Evolutionary conservation across 164 flowering plant genomes (phyloP).

Genomic region (Nelumbo lutea): DNA sequence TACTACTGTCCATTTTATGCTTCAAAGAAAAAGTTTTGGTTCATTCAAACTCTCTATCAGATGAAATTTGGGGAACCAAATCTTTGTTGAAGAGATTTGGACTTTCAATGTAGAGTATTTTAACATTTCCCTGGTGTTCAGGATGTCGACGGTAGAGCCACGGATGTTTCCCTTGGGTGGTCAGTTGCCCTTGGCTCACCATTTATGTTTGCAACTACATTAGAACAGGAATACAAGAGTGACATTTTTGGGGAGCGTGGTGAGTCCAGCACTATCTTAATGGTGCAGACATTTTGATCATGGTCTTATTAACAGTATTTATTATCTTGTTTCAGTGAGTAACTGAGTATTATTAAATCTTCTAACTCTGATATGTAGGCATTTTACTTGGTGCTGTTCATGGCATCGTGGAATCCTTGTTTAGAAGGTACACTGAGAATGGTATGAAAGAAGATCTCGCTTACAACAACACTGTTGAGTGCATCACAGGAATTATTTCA

Average conservation of each 20-base stretch:
- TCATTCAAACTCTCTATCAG: not conserved
- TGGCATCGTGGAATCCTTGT: constrained; percentile 87
- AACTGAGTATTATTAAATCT: not conserved
- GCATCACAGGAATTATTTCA: constrained; percentile 77
- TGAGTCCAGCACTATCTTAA: constrained; percentile 20
- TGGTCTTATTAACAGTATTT: not conserved
- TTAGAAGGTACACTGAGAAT: constrained; percentile 83
- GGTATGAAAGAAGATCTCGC: constrained; percentile 90
- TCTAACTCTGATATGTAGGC: constrained; percentile 37
- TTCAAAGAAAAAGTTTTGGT: too few species aligned
- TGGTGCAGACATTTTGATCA: too few species aligned
- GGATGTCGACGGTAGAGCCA: constrained; percentile 98
- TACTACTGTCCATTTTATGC: not conserved
- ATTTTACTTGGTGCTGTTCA: constrained; percentile 96
- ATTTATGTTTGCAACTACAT: constrained; percentile 93
- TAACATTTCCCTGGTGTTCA: constrained; percentile 22
- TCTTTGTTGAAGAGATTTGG: not conserved
- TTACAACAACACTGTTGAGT: too few species aligned
- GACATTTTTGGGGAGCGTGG: constrained; percentile 98
- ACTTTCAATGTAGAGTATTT: too few species aligned
- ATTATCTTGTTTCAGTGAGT: not conserved
- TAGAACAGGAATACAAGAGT: constrained; percentile 96
- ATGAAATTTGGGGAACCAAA: not conserved
- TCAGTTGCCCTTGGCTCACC: constrained; percentile 96
- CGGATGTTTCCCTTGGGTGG: constrained; percentile 93